Percentiles rank a stretch among this genome's conserved stretches.
These are phyloP conservation scores for Acacia concinna DNA, from an alignment of 331 rosid genomes.

Conservation along the genomic window DNA sequence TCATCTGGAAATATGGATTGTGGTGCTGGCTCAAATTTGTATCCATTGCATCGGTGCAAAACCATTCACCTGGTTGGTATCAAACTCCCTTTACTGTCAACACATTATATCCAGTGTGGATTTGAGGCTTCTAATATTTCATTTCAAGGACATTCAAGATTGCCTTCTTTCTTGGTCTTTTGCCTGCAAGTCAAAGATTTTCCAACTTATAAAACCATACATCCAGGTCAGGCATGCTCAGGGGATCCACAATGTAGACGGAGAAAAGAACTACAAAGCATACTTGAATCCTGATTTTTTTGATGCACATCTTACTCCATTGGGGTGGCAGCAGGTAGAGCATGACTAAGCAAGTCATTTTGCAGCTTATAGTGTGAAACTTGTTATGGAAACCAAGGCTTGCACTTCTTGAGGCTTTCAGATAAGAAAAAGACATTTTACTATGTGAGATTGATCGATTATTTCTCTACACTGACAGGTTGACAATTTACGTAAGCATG, in stretches of 20 bases:
- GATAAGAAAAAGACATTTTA: conserved; percentile 2
- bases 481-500: conserved; percentile 48
- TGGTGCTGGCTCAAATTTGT: conserved; percentile 43
- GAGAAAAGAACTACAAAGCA: conserved; percentile 53
- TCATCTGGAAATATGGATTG: conserved; percentile 42
- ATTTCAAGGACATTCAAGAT: conserved; percentile 23
- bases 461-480: conserved; percentile 32
- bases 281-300: conserved; percentile 56
- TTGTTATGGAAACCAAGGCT: conserved; percentile 11
- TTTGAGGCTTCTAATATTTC: conserved; percentile 25
- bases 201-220: conserved; percentile 17
- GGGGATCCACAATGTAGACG: conserved; percentile 76
- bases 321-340: conserved; percentile 78
- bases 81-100: conserved; percentile 28
- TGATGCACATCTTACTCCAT: conserved; percentile 67
- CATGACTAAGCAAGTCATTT: neutral
- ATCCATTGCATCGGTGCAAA: conserved; percentile 62
- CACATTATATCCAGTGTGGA: conserved; percentile 21
- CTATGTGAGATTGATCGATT: neutral
- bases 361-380: conserved; percentile 4
- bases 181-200: conserved; percentile 27
- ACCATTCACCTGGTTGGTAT: conserved; percentile 67
- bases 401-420: conserved; percentile 8
- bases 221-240: conserved; percentile 82
- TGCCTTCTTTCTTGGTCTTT: conserved; percentile 23